These are phyloP conservation scores for Syncephalastrum racemosum DNA, from an alignment of 371 early-diverging fungal species.

Conservation along the genomic window DNA sequence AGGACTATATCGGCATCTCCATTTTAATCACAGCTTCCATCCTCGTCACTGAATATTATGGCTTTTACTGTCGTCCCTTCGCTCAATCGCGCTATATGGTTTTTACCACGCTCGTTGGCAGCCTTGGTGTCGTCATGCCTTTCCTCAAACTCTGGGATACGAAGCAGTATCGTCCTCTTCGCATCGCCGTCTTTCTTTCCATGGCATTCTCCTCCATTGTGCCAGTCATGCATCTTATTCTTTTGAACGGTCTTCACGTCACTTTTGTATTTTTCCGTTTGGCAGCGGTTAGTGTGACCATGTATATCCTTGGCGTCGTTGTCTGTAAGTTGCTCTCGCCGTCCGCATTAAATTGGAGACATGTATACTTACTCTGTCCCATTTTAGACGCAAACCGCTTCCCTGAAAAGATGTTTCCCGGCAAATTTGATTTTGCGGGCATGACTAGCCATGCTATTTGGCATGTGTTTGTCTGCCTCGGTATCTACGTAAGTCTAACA, in stretches of 20 bases:
- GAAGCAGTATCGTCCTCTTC: conserved; percentile 50
- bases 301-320: conserved; percentile 58
- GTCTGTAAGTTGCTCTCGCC: conserved; percentile 24
- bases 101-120: conserved; percentile 57
- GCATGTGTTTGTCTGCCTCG: conserved; percentile 73
- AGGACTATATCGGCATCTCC: conserved; percentile 71
- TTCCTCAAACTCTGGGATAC: conserved; percentile 62
- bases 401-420: conserved; percentile 78
- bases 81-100: conserved; percentile 50
- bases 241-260: conserved; percentile 38
- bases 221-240: conserved; percentile 56
- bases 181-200: conserved; percentile 60
- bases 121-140: conserved; percentile 58
- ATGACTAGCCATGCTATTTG: conserved; percentile 77
- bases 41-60: conserved; percentile 61
- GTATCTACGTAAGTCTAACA: conserved; percentile 48
- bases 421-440: conserved; percentile 70
- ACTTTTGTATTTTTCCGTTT: conserved; percentile 52
- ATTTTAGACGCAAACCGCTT: conserved; percentile 54
- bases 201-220: conserved; percentile 63
- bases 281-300: conserved; percentile 48
- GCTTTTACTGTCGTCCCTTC: conserved; percentile 59
- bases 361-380: background rate
- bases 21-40: conserved; percentile 67
- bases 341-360: conserved; percentile 15